These are phyloP conservation scores for Arbutus unedo DNA, from an alignment of 148 eudicot genomes.

Conservation along the genomic window DNA sequence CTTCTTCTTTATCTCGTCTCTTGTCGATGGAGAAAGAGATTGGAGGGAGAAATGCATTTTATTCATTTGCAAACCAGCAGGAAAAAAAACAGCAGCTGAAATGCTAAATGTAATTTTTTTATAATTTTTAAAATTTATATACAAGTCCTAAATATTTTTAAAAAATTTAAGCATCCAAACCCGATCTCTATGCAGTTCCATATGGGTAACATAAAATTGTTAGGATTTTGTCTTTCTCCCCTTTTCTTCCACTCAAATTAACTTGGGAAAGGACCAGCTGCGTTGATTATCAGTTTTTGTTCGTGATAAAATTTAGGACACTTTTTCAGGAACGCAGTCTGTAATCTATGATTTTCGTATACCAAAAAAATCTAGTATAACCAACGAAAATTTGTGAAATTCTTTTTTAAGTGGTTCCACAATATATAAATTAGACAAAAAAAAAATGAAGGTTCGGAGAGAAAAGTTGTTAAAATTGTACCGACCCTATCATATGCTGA, in stretches of 20 bases:
- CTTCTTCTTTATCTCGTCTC: not conserved
- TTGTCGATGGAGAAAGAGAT: not conserved
- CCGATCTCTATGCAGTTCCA: too few relatives aligned
- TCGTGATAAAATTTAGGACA: too few relatives aligned
- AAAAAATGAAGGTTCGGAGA: not conserved
- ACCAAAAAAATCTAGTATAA: not conserved
- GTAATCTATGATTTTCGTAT: too few relatives aligned
- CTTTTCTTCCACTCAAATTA: too few relatives aligned
- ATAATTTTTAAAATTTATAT: too few relatives aligned
- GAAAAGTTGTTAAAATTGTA: not conserved
- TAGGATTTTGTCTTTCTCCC: too few relatives aligned
- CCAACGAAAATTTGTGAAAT: not conserved
- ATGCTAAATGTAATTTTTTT: not conserved
- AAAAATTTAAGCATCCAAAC: too few relatives aligned
- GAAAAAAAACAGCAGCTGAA: not conserved
- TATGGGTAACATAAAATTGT: too few relatives aligned
- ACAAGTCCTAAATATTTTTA: too few relatives aligned
- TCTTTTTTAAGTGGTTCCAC: not conserved
- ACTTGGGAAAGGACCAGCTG: too few relatives aligned
- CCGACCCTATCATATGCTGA: slow-evolving; percentile 68
- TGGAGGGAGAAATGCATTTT: not conserved
- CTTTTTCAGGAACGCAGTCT: too few relatives aligned
- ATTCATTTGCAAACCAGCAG: not conserved
- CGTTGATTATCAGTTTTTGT: too few relatives aligned
- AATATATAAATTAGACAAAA: not conserved